Evolutionary conservation across 306 rosid genomes (phyloP).

Genomic region (Pyrus betulifolia): DNA sequence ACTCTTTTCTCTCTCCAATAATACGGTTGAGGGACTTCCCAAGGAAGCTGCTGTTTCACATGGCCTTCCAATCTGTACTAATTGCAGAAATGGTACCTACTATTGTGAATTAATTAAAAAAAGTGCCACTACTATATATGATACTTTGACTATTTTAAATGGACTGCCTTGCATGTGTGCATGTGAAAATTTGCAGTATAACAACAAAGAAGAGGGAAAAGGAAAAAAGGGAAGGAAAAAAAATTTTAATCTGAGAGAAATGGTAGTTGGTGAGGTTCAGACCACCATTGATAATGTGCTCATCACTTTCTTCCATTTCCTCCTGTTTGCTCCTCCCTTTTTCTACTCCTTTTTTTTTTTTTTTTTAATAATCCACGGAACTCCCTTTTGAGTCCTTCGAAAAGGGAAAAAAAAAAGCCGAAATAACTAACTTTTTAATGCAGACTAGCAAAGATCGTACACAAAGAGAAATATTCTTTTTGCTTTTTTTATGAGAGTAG

Average conservation of each 20-base stretch:
- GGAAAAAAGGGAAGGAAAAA: not conserved
- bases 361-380: not conserved
- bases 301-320: constrained; percentile 44
- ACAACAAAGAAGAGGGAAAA: constrained; percentile 2
- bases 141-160: constrained; percentile 8
- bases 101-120: not conserved
- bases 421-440: not conserved
- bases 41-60: constrained; percentile 73
- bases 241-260: constrained; percentile 16
- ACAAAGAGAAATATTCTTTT: too few species aligned
- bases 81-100: constrained; percentile 8
- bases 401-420: not conserved
- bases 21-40: constrained; percentile 35
- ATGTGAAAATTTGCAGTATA: constrained; percentile 49
- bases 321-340: constrained; percentile 20
- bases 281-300: constrained; percentile 42
- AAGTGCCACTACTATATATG: constrained; percentile 9
- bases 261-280: constrained; percentile 56
- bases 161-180: constrained; percentile 53
- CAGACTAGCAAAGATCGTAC: too few species aligned
- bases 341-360: constrained; percentile 3
- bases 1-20: constrained; percentile 28
- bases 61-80: constrained; percentile 46
- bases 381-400: not conserved
- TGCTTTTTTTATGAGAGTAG: too few species aligned